Evolutionary conservation across 805 yeast genomes (phyloP), one percentile per base, ranked within the genome.

Genomic region (Kuraishia hungarica): DNA sequence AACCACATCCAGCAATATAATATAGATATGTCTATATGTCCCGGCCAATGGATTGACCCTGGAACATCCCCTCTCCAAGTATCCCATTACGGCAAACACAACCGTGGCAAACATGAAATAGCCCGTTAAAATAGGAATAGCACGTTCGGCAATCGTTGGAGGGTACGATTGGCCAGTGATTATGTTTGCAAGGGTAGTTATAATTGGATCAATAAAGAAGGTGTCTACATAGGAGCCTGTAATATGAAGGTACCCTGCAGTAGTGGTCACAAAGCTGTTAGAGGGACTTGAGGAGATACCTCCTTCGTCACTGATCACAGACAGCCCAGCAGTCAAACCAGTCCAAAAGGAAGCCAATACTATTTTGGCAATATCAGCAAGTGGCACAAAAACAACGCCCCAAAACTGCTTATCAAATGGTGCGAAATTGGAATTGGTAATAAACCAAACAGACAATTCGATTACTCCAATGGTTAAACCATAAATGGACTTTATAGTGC

Each of bases 1-100:
- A 21, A 76, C 70, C 10, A 82, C 58, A 56, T 82, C 86, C 62
- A 83, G 80, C 28, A 86, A 64, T 1, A 77, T 60, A 53, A 77
- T 75, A 63, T 81, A 86, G 1, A 80, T 53, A 11, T 71, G 67
- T 58, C 94, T 76, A 53, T 78, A 71, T 1, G 71, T 67, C 0
- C 87, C 85, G 50, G 69, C 60, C 2, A 82, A 60, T 1, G 87
- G 86, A 39, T 73, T 73, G 2, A 55, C 57, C 1, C 73, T 69
- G 0, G 74, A 60, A 47, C 70, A 65, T 1, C 65, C 63, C 4
- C 52, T 58, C 53, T 69, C 72, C 53, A 68, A 51, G 24, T 54
- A 55, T 39, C 57, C 52, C 71, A 68, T 67, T 2, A 56, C 26
- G 0, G 54, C 19, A 15, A 50, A 50, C 6, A 65, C 52, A 0